Evolutionary conservation across 1,139 yeast species (phyloP).

Genomic region (Candida glucosophila): DNA sequence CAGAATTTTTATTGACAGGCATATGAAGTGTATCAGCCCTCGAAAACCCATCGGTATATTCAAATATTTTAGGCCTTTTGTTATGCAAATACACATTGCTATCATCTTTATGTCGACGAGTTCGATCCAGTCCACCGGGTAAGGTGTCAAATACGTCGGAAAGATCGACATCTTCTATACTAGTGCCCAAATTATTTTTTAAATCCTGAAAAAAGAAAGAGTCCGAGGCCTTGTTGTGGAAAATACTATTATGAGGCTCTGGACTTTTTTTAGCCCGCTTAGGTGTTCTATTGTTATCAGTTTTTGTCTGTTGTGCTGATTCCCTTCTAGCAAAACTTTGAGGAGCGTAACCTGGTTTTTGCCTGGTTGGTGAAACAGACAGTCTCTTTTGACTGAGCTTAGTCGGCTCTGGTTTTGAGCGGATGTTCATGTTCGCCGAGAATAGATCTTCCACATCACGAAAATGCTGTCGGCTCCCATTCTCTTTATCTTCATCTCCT

Average conservation of each 20-base stretch:
- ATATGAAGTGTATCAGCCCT: slow-evolving; percentile 33
- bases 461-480: slow-evolving; percentile 2
- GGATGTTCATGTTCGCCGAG: slow-evolving; percentile 7
- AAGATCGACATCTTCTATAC: slow-evolving; percentile 27
- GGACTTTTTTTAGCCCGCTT: slow-evolving; percentile 1
- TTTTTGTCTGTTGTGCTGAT: slow-evolving; percentile 4
- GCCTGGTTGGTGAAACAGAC: slow-evolving; percentile 12
- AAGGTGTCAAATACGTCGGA: slow-evolving; percentile 23
- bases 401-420: slow-evolving; percentile 8
- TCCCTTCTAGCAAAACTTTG: slow-evolving; percentile 2
- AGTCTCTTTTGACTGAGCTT: slow-evolving; percentile 5
- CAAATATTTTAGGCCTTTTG: slow-evolving; percentile 19
- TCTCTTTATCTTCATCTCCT: slow-evolving; percentile 8
- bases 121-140: slow-evolving; percentile 15
- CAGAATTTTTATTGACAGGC: slow-evolving; percentile 26
- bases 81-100: slow-evolving; percentile 4
- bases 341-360: too few species aligned
- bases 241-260: too few species aligned
- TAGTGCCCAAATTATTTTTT: slow-evolving; percentile 15
- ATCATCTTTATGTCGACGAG: slow-evolving; percentile 8
- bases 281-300: slow-evolving; percentile 4
- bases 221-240: too few species aligned
- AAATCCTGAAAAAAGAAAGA: slow-evolving; percentile 15
- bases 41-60: slow-evolving; percentile 27
- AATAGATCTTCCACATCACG: slow-evolving; percentile 8